These are phyloP conservation scores for Tuber calosporum DNA, from an alignment of 495 filamentous ascomycete genomes.

Conservation along the genomic window DNA sequence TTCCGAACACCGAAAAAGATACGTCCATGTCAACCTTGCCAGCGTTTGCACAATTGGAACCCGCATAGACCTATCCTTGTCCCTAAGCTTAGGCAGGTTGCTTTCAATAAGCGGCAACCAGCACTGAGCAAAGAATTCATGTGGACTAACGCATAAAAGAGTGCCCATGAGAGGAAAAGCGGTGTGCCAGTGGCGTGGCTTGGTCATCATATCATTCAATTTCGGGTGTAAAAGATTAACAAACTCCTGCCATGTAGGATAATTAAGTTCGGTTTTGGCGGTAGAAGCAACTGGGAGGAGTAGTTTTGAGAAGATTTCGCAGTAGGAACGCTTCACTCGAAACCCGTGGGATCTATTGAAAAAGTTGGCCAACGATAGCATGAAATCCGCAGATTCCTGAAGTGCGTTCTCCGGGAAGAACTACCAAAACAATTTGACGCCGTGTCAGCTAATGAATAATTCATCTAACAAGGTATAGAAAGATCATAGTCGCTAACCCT, in stretches of 20 bases:
- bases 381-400: slow-evolving; percentile 80
- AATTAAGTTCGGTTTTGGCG: slow-evolving; percentile 63
- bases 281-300: slow-evolving; percentile 80
- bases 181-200: slow-evolving; percentile 82
- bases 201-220: slow-evolving; percentile 71
- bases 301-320: slow-evolving; percentile 77
- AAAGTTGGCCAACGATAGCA: slow-evolving; percentile 68
- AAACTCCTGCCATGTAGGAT: slow-evolving; percentile 78
- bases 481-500: slow-evolving; percentile 45
- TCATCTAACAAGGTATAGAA: slow-evolving; percentile 10
- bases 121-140: slow-evolving; percentile 72
- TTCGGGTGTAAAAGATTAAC: slow-evolving; percentile 66
- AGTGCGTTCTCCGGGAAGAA: slow-evolving; percentile 63
- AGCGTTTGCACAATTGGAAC: slow-evolving; percentile 80
- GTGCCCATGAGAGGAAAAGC: slow-evolving; percentile 80
- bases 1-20: slow-evolving; percentile 78
- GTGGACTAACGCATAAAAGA: slow-evolving; percentile 76
- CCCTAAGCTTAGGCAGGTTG: slow-evolving; percentile 70
- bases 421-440: slow-evolving; percentile 17
- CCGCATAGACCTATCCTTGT: slow-evolving; percentile 76
- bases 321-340: slow-evolving; percentile 86
- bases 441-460: background rate
- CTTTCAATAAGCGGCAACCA: slow-evolving; percentile 75
- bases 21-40: slow-evolving; percentile 91
- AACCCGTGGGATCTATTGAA: slow-evolving; percentile 80